Evolutionary conservation across 202 grass and related monocot species (phyloP).

Genomic region (Eragrostis tef): DNA sequence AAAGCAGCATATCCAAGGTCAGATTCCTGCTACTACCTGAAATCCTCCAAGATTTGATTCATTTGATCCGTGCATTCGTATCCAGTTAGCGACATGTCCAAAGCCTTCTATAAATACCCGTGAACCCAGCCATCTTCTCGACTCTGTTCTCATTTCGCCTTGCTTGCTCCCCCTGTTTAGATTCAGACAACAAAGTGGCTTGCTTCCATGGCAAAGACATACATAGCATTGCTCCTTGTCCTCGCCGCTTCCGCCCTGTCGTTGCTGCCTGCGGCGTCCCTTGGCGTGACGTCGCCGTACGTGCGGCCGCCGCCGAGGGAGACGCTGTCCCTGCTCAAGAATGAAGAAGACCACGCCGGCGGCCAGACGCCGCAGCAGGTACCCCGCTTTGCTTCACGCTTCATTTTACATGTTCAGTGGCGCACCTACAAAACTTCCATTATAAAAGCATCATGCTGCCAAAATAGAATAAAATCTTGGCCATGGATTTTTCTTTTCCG

Average conservation of each 20-base stretch:
- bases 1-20: not conserved
- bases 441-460: no score
- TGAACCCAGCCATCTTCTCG: not conserved
- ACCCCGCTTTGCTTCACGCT: not conserved
- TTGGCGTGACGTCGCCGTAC: slow-evolving; percentile 54
- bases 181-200: not conserved
- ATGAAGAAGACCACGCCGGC: slow-evolving; percentile 29
- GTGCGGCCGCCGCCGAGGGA: slow-evolving; percentile 60
- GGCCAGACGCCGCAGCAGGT: slow-evolving; percentile 77
- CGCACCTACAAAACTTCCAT: no score
- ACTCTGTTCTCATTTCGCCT: not conserved
- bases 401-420: no score
- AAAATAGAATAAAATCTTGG: no score
- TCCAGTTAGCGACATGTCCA: not conserved
- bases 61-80: not conserved
- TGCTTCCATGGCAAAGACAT: not conserved
- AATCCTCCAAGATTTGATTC: not conserved
- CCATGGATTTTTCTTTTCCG: no score
- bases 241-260: slow-evolving; percentile 6
- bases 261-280: not conserved
- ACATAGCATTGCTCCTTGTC: slow-evolving; percentile 20
- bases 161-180: not conserved
- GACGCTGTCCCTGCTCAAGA: slow-evolving; percentile 43
- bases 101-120: slow-evolving; percentile 11
- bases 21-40: not conserved